Evolutionary conservation across 331 rosid genomes (phyloP).

Genomic region (Arachis monticola): DNA sequence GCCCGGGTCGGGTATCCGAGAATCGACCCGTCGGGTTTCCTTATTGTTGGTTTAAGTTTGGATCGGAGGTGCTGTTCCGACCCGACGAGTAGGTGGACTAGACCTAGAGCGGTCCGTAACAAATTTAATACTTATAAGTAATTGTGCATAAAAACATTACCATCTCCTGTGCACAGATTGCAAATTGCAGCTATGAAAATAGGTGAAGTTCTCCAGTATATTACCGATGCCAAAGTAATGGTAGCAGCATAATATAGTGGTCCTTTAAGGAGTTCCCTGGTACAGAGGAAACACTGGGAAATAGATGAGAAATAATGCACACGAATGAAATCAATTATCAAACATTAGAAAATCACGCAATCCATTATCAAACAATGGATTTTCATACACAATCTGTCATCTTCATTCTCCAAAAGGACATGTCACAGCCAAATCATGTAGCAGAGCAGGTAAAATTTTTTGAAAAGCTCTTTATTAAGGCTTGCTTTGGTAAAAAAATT

Average conservation of each 20-base stretch:
- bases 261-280: conserved; percentile 97
- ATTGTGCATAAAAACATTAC: conserved; percentile 51
- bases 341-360: conserved; percentile 9
- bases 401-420: conserved; percentile 18
- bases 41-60: too few relatives aligned
- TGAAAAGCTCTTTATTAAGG: too few relatives aligned
- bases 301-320: conserved; percentile 34
- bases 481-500: too few relatives aligned
- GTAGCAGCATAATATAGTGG: conserved; percentile 79
- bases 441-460: not conserved
- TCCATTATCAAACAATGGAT: conserved; percentile 26
- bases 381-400: too few relatives aligned
- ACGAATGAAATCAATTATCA: conserved; percentile 25
- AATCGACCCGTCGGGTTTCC: too few relatives aligned
- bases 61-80: too few relatives aligned
- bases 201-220: conserved; percentile 93
- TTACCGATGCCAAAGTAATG: conserved; percentile 59
- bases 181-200: conserved; percentile 77
- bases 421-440: conserved; percentile 18
- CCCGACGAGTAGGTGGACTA: too few relatives aligned
- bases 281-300: conserved; percentile 44
- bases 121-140: not conserved
- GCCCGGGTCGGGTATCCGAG: too few relatives aligned
- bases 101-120: too few relatives aligned
- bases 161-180: conserved; percentile 98